Percentiles rank a stretch among this genome's conserved stretches.
These are phyloP conservation scores for Isabelozyma gotoi DNA, from an alignment of 805 yeast genomes.

Conservation along the genomic window DNA sequence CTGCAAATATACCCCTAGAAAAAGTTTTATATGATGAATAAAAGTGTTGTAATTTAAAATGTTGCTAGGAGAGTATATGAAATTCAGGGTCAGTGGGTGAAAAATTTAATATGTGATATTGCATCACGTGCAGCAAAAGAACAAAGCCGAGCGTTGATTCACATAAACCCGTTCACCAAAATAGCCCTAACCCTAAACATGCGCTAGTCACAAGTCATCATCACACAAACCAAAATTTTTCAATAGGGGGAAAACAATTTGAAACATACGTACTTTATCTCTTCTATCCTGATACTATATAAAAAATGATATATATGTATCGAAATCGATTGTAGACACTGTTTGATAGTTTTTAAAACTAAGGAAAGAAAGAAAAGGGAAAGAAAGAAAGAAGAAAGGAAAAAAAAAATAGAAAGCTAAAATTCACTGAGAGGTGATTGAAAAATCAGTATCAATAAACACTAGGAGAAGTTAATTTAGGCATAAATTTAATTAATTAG, in stretches of 20 bases:
- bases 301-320: neutral
- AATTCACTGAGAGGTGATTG: neutral
- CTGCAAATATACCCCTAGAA: neutral
- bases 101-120: neutral
- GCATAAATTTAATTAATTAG: too few relatives aligned
- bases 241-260: neutral
- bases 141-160: too few relatives aligned
- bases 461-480: neutral
- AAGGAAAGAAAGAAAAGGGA: neutral
- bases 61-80: too few relatives aligned
- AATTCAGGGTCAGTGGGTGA: neutral
- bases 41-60: too few relatives aligned
- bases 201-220: too few relatives aligned
- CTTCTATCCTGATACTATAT: conserved; percentile 1
- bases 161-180: neutral
- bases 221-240: neutral
- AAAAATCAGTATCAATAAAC: neutral
- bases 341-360: neutral
- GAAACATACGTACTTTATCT: neutral
- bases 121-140: neutral
- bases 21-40: neutral
- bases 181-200: neutral
- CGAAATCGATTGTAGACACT: neutral
- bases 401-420: neutral
- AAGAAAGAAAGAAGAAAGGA: neutral